A percentile compares a stretch with the other conserved stretches of the same genome.
These are phyloP conservation scores for Fusarium agapanthi DNA, from an alignment of 2,329 filamentous ascomycete genomes.

Conservation along the genomic window DNA sequence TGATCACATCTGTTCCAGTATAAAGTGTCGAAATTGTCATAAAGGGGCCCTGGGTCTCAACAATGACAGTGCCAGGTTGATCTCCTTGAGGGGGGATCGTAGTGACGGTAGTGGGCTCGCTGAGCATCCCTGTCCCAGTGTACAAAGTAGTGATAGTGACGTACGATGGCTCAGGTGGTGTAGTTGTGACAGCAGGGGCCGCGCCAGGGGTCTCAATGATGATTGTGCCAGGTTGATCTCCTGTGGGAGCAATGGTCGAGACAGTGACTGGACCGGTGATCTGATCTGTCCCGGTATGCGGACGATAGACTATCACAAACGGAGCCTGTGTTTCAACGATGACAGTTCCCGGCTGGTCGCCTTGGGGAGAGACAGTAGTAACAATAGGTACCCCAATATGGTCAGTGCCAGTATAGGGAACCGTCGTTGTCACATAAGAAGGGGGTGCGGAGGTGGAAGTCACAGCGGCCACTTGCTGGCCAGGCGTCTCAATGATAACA, in stretches of 20 bases:
- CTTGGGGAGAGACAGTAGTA: constrained; percentile 9
- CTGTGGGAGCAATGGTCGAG: constrained; percentile 12
- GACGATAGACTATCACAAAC: constrained; percentile 4
- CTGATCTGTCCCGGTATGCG: constrained; percentile 6
- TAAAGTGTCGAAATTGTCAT: constrained; percentile 12
- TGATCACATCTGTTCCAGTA: constrained; percentile 12
- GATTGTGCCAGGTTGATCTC: constrained; percentile 18
- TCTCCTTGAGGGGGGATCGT: background rate
- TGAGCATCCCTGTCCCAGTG: constrained; percentile 6
- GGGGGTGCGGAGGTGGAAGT: background rate
- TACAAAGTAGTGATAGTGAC: constrained; percentile 17
- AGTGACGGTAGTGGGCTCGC: constrained; percentile 3
- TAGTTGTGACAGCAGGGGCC: constrained; percentile 11
- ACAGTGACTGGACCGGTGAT: constrained; percentile 22
- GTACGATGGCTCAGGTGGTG: constrained; percentile 15
- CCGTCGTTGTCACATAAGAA: constrained; percentile 20
- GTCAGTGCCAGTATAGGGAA: constrained; percentile 4
- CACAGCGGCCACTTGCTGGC: background rate
- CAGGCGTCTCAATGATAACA: constrained; percentile 18
- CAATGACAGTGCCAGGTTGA: constrained; percentile 5
- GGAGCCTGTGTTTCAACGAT: constrained; percentile 21
- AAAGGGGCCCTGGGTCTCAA: constrained; percentile 6
- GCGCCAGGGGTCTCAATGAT: constrained; percentile 10
- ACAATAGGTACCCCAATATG: constrained; percentile 4
- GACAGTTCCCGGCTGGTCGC: constrained; percentile 16